Evolutionary conservation across 257 asterid species (phyloP), one percentile per base, ranked within the genome.

Genomic region (Nicotiana noctiflora): DNA sequence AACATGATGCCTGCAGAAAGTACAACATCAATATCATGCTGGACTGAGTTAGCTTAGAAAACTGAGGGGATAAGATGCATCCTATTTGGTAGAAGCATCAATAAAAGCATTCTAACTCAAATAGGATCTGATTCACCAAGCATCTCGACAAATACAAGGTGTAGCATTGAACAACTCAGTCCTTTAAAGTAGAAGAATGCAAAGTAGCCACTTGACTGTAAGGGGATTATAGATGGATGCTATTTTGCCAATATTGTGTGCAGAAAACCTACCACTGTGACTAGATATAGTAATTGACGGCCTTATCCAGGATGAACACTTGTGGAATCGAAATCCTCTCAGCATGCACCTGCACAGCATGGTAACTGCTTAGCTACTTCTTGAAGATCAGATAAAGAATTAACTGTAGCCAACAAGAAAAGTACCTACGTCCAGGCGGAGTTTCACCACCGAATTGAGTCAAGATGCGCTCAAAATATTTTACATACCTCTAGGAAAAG

Each of bases 361-460:
- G 29, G 59, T 63, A 80, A 60, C 49, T 72, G 27, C 74, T 87
- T 81, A 86, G 79, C 85, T 85, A 65, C 86, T 51, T 65, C 52
- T n/a, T 51, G 25, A 61, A 83, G 79, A 82, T 72, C 77, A 75
- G 80, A 80, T 53, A 74, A 81, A 82, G 77, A 85, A 77, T 79
- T 78, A 81, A 80, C 75, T 82, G 85, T 77, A 76, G 79, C 72
- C 83, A 55, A 81, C 82, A 81, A 84, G 91, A 86, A 84, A 86
- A 87, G 94, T 95, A 95, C 99, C 99, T 95, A 89, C 98, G 99
- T 85, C 97, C 98, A 68, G 96, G 86, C 53, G 97, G 98, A 52
- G 89, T 85, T 89, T 92, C 99, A 62, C 98, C 97, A 81, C 89
- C 88, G 89, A 89, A 92, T 67, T 89, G 86, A 23, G 79, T 82